These are phyloP conservation scores for Daldinia grandis DNA, from an alignment of 495 filamentous ascomycete species.

Conservation along the genomic window DNA sequence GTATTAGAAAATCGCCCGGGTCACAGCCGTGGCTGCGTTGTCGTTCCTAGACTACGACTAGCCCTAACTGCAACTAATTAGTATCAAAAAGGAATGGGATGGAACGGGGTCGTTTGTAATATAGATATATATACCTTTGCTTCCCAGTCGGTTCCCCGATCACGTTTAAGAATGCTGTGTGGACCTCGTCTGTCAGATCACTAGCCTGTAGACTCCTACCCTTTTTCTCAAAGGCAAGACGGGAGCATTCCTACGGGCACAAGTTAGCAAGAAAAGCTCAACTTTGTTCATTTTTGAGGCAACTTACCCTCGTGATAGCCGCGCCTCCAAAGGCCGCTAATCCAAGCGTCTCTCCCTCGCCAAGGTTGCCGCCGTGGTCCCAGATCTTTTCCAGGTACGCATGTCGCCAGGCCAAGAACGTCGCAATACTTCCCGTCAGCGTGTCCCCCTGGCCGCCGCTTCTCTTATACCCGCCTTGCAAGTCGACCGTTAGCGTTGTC, in stretches of 20 bases:
- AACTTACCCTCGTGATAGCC: constrained; percentile 75
- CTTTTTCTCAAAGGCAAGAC: constrained; percentile 84
- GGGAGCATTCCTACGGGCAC: constrained; percentile 73
- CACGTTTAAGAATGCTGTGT: constrained; percentile 79
- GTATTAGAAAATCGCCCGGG: not conserved
- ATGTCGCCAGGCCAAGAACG: constrained; percentile 84
- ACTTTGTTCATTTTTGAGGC: not conserved
- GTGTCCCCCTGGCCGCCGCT: constrained; percentile 97
- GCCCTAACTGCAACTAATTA: constrained; percentile 31
- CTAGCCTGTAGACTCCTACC: constrained; percentile 92
- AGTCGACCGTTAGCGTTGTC: constrained; percentile 74
- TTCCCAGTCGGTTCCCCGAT: constrained; percentile 64
- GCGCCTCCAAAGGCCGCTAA: constrained; percentile 88
- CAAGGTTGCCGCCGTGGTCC: constrained; percentile 71
- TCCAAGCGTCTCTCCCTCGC: constrained; percentile 71
- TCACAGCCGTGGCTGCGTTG: constrained; percentile 21
- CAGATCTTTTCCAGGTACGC: constrained; percentile 86
- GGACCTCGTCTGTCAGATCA: constrained; percentile 92
- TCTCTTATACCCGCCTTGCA: constrained; percentile 83
- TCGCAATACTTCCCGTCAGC: constrained; percentile 87
- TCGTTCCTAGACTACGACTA: not conserved
- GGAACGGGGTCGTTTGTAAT: not conserved
- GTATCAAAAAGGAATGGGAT: not conserved
- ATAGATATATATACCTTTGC: constrained; percentile 12
- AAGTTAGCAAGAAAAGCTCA: constrained; percentile 15